Base-by-base conservation (phyloP, 2,329 filamentous ascomycete species). In the Diaporthe batatas region DNA sequence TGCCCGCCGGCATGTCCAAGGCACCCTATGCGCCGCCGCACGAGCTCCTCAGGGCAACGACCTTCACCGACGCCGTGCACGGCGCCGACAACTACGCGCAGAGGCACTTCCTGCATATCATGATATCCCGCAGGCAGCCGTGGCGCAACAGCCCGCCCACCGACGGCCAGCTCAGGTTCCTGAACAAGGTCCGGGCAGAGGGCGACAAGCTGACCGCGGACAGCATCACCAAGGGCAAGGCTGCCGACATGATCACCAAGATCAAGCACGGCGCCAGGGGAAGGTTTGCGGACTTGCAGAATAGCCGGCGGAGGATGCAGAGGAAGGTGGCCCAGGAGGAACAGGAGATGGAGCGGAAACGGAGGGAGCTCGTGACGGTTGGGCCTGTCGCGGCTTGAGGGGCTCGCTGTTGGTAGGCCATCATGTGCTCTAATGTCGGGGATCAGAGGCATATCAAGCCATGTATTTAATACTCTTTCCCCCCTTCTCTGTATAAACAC, bases 161-260 rank as follows among this genome's bases (percentile, higher is more conserved):
- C 1, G 83, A 89, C 4, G 88, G 87, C 5, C 91, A 96, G 80
- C 81, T 97, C 1, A 84, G 88, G 47, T 92, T 93, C 71, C 81
- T 96, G 69, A 94, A 95, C 78, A 92, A 90, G 78, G 78, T 91
- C 4, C 86, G 91, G 11, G 82, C 82, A 0, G 83, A 88, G 68
- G 82, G 85, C n/a, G 84, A 91, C 36, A 84, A 88, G 69, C 79
- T 95, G 67, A 86, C 83, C 1, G 77, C 82, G 0, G 82, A 83
- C 0, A 87, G 91, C 36, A 78, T 97, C 72, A 95, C 89, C 18
- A 96, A 95, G 79, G 96, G 96, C 10, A 91, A 90, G 79, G 95
- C 95, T 6, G 88, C 88, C 6, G 95, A 98, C 80, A 95, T 97
- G 92, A 97, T 98, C 76, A 97, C 94, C 10, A 97, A 97, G 82